A percentile compares a stretch with the other conserved stretches of the same genome.
Evolutionary conservation across 1,284 basidiomycete genomes (phyloP).

Genomic region (Somion occarium): DNA sequence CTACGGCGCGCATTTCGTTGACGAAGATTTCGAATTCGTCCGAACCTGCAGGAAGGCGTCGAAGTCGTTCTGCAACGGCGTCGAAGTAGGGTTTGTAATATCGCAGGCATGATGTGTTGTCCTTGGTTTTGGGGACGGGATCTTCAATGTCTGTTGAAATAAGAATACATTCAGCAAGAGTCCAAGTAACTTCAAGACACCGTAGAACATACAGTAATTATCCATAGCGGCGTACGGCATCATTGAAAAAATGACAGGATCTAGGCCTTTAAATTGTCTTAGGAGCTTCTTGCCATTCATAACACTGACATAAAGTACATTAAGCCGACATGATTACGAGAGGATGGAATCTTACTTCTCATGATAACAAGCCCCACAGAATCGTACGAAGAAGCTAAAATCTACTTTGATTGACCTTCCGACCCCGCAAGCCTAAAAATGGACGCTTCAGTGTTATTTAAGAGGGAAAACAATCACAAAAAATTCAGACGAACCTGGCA

Average conservation of each 20-base stretch:
- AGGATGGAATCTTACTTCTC: slow-evolving; percentile 6
- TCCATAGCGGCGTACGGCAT: neutral
- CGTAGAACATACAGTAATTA: neutral
- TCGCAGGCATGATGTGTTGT: neutral
- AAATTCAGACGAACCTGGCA: slow-evolving; percentile 15
- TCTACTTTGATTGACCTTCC: slow-evolving; percentile 7
- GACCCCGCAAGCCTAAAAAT: slow-evolving; percentile 9
- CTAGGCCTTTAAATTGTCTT: neutral
- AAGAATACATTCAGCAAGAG: neutral
- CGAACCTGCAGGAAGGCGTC: neutral
- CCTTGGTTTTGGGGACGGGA: neutral
- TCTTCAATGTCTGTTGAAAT: neutral
- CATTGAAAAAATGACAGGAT: neutral
- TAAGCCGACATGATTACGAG: neutral
- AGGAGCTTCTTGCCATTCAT: slow-evolving; percentile 1
- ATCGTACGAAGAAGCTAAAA: slow-evolving; percentile 8
- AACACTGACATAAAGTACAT: neutral
- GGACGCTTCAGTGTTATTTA: too few species aligned
- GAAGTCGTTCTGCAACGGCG: neutral
- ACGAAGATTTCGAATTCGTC: neutral
- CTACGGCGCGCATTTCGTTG: neutral
- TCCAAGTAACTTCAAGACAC: too few species aligned
- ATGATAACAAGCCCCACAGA: slow-evolving; percentile 11
- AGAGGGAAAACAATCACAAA: too few species aligned
- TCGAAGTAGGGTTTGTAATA: neutral